Base-by-base conservation (phyloP, 306 rosid species). In the Arachis stenosperma region DNA sequence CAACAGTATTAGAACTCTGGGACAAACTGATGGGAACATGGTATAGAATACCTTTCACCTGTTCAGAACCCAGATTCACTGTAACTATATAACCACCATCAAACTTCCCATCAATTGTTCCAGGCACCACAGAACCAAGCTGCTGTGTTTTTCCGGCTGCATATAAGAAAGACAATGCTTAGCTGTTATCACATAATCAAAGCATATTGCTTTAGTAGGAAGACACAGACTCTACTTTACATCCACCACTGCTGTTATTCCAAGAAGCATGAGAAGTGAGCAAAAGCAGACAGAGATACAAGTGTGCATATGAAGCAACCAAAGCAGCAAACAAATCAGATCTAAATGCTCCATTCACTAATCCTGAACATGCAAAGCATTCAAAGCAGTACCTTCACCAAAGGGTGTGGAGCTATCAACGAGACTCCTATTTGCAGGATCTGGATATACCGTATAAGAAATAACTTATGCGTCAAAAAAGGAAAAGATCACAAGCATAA, bases 41-140 rank as follows among this genome's bases (percentile, higher is more conserved):
- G 75, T 88, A 92, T 61, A 92, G 62, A 56, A 90, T 60, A 53
- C 98, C 98, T 69, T 86, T 82, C 69, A 90, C 82, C 74, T 85
- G 77, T 1, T 81, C 87, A 30, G 86, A 80, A 75, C 95, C 97
- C 70, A 88, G 57, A 67, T 75, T 75, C 56, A 88, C 86, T 0
- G 91, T 76, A 69, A 90, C 82, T 39, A 87, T 47, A 75, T 90
- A 90, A 37, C 98, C 98, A 46, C 76, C 82, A 3, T 92, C 95
- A 71, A 88, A 92, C 71, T 90, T 92, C 12, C 67, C 75, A 78
- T 90, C 95, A 67, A 92, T 87, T 53, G 86, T 79, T 71, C 96
- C 98, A 51, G 40, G 78, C 69, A 88, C 68, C 56, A 67, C 67
- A 50, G 83, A 40, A 41, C 92, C 96, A 58, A 40, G 81, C 69